Evolutionary conservation across 352 stramenopile genomes (phyloP).

Genomic region (Elongisporangium undulatum): DNA sequence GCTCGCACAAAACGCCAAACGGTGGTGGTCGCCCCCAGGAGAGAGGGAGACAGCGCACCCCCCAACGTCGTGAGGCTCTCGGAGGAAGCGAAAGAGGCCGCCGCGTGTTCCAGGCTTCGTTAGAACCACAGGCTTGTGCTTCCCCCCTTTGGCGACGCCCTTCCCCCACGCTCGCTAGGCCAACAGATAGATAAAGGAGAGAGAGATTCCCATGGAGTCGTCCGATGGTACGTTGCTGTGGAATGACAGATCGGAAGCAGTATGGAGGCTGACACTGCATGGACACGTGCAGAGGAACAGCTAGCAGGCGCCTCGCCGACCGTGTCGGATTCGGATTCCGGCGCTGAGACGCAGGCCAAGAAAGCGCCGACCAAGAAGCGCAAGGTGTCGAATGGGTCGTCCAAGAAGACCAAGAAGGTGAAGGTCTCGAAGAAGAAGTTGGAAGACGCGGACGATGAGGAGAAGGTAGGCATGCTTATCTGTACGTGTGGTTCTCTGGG

Average conservation of each 20-base stretch:
- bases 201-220: constrained; percentile 15
- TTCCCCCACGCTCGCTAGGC: neutral
- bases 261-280: neutral
- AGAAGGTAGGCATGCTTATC: constrained; percentile 31
- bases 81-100: neutral
- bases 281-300: constrained; percentile 45
- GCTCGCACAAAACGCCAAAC: neutral
- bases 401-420: constrained; percentile 42
- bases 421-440: constrained; percentile 55
- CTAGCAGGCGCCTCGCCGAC: constrained; percentile 68
- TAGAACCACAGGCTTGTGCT: neutral
- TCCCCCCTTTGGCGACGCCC: neutral
- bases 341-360: constrained; percentile 38
- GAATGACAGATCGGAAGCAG: neutral
- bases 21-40: constrained; percentile 2
- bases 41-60: constrained; percentile 2
- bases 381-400: constrained; percentile 40
- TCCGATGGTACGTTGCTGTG: constrained; percentile 18
- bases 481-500: neutral
- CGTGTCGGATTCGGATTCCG: constrained; percentile 84
- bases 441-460: constrained; percentile 48
- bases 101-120: neutral
- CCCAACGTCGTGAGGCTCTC: constrained; percentile 4
- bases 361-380: constrained; percentile 51
- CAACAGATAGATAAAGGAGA: neutral